Evolutionary conservation across 345 rosid genomes (phyloP).

Genomic region (Acer saccharum): DNA sequence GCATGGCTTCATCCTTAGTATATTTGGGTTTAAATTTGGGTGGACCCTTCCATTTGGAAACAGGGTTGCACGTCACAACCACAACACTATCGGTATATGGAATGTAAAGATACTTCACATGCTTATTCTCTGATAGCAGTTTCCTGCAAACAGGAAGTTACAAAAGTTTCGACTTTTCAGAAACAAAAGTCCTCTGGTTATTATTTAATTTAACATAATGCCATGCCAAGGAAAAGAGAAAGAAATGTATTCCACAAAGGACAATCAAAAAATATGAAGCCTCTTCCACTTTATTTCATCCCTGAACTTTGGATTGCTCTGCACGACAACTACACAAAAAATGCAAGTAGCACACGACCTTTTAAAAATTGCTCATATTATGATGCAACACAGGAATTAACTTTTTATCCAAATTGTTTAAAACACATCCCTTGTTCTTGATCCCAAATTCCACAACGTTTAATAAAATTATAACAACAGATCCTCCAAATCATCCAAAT

Average conservation of each 20-base stretch:
- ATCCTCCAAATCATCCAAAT: slow-evolving; percentile 10
- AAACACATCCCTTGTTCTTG: background rate
- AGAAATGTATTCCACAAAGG: background rate
- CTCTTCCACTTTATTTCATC: slow-evolving; percentile 9
- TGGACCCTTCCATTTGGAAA: slow-evolving; percentile 84
- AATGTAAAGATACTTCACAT: slow-evolving; percentile 85
- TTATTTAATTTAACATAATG: slow-evolving; percentile 4
- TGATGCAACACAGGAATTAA: background rate
- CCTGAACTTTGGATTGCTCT: background rate
- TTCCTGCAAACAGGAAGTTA: slow-evolving; percentile 55
- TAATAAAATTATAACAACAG: background rate
- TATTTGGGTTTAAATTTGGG: slow-evolving; percentile 83
- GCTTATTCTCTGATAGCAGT: slow-evolving; percentile 82
- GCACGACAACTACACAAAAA: background rate
- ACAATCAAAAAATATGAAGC: background rate
- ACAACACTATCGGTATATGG: slow-evolving; percentile 88
- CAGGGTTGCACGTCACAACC: slow-evolving; percentile 91
- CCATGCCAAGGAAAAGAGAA: background rate
- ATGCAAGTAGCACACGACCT: background rate
- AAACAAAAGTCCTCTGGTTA: slow-evolving; percentile 7
- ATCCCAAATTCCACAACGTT: background rate
- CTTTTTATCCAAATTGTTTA: background rate
- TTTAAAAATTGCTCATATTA: background rate
- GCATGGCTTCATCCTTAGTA: slow-evolving; percentile 68
- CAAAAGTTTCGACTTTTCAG: background rate